A percentile compares a stretch with the other conserved stretches of the same genome.
Evolutionary conservation across 805 yeast genomes (phyloP).

Genomic region (Saccharomycopsis oosterbeekiorum): DNA sequence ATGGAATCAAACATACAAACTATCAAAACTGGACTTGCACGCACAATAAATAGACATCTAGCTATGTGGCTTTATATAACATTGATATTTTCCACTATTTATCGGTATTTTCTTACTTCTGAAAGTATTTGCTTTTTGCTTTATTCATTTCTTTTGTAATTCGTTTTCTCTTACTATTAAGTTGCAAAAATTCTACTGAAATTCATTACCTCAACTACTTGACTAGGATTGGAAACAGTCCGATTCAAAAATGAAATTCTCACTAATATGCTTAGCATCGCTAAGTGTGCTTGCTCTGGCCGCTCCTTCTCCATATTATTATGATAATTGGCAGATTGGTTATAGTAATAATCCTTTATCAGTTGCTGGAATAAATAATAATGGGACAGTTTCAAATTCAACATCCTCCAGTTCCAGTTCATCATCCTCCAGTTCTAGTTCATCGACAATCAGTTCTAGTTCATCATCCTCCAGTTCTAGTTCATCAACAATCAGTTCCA

Average conservation of each 20-base stretch:
- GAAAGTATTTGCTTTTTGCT: not conserved
- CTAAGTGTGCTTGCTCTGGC: not conserved
- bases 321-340: too few species aligned
- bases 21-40: not conserved
- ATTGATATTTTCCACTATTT: not conserved
- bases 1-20: not conserved
- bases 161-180: too few species aligned
- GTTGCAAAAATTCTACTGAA: not conserved
- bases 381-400: too few species aligned
- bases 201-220: not conserved
- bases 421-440: too few species aligned
- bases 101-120: not conserved
- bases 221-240: not conserved
- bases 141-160: not conserved
- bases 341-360: too few species aligned
- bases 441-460: not conserved
- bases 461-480: too few species aligned
- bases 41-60: not conserved
- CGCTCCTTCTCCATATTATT: not conserved
- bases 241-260: not conserved
- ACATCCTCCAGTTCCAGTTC: not conserved
- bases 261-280: not conserved
- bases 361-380: too few species aligned
- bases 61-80: not conserved
- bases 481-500: not conserved